Percentiles rank a stretch among this genome's conserved stretches.
Evolutionary conservation across 1,139 yeast species (phyloP).

Genomic region (Yamadazyma pseudoaaseri): DNA sequence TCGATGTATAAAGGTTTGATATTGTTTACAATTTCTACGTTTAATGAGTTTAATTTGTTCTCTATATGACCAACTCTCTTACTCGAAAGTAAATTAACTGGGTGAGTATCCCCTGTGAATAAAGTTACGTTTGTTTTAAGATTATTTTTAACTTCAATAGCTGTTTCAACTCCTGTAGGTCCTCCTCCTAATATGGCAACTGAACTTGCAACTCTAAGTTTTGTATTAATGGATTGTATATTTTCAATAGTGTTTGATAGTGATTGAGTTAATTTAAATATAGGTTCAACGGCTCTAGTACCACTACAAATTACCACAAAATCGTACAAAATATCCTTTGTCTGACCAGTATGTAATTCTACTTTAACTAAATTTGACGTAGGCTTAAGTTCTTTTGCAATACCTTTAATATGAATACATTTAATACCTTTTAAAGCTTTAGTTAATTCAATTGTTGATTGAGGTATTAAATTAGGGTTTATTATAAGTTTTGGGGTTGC

Average conservation of each 20-base stretch:
- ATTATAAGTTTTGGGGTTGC: conserved; percentile 25
- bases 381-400: conserved; percentile 18
- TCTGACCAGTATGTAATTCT: conserved; percentile 8
- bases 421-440: conserved; percentile 6
- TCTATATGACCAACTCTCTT: conserved; percentile 16
- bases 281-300: conserved; percentile 15
- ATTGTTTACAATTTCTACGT: conserved; percentile 20
- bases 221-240: conserved; percentile 12
- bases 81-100: conserved; percentile 15
- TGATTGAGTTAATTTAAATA: conserved; percentile 21
- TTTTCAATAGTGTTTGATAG: conserved; percentile 11
- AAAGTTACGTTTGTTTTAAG: conserved; percentile 18
- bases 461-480: conserved; percentile 17
- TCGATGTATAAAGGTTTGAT: neutral
- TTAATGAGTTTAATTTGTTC: conserved; percentile 17
- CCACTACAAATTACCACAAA: conserved; percentile 28
- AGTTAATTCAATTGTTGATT: conserved; percentile 15
- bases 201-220: conserved; percentile 16
- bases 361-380: conserved; percentile 10
- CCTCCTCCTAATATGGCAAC: conserved; percentile 33
- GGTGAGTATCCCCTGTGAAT: conserved; percentile 20
- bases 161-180: conserved; percentile 30
- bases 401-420: conserved; percentile 15
- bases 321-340: conserved; percentile 19
- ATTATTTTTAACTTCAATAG: conserved; percentile 25